Percentiles rank a stretch among this genome's conserved stretches.
These are phyloP conservation scores for Yamadazyma sp. DNA, from an alignment of 1,139 yeast species.

Conservation along the genomic window DNA sequence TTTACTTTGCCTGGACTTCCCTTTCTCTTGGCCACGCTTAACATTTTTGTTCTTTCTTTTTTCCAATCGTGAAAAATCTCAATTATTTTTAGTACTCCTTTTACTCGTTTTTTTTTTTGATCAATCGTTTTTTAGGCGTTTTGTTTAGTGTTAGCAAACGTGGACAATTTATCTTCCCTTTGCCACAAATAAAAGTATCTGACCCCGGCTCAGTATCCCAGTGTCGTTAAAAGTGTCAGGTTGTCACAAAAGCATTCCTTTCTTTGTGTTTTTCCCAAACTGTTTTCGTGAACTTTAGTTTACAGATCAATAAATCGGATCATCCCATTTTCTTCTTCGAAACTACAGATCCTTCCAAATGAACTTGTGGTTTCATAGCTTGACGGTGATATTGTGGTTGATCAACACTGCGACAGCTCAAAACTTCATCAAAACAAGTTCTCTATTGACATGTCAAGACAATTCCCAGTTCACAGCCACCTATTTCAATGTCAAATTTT, in stretches of 20 bases:
- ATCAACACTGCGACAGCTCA: constrained; percentile 20
- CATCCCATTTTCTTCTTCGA: no score
- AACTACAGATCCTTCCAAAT: no score
- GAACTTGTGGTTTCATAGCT: not conserved
- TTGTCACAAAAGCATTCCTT: no score
- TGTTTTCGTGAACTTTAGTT: no score
- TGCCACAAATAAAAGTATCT: no score
- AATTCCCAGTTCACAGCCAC: constrained; percentile 86
- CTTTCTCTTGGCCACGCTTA: not conserved
- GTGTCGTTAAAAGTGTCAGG: no score
- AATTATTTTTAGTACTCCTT: constrained; percentile 3
- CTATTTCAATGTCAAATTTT: constrained; percentile 74
- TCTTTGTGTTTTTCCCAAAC: no score
- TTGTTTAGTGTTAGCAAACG: not conserved
- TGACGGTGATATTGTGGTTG: constrained; percentile 7
- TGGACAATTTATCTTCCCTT: no score
- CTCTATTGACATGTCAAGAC: constrained; percentile 93
- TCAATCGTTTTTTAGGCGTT: not conserved
- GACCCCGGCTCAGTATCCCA: no score
- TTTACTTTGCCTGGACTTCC: not conserved
- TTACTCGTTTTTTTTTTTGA: not conserved
- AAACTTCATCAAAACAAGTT: constrained; percentile 52
- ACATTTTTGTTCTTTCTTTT: not conserved
- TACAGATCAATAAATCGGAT: no score
- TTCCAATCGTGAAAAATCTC: not conserved